These are phyloP conservation scores for Chrysoporthe cubensis DNA, from an alignment of 2,329 filamentous ascomycete genomes.

Conservation along the genomic window DNA sequence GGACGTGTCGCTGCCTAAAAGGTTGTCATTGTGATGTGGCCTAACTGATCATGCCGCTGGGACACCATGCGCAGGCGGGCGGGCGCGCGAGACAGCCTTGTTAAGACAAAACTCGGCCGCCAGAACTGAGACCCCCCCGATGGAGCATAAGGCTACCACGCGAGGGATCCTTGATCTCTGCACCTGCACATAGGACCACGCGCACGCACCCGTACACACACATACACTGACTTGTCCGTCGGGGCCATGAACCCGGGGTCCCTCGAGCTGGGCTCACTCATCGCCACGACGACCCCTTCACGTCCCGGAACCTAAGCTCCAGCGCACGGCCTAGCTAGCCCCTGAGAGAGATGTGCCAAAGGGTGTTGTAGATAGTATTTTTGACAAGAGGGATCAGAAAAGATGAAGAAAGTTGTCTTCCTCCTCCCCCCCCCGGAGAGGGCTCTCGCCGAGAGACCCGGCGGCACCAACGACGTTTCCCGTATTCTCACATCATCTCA, in stretches of 20 bases:
- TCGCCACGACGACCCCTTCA: neutral
- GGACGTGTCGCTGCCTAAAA: neutral
- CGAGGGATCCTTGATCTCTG: neutral
- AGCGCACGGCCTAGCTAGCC: neutral
- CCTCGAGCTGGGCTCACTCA: neutral
- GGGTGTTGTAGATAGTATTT: neutral
- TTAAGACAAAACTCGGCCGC: neutral
- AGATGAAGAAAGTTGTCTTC: neutral
- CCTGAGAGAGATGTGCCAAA: neutral
- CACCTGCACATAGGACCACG: neutral
- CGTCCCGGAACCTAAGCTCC: neutral
- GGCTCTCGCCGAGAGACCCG: neutral
- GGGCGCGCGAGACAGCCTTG: too few relatives aligned
- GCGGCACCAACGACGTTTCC: neutral
- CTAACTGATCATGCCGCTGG: neutral
- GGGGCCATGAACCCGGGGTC: neutral
- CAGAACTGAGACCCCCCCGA: neutral
- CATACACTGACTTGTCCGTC: neutral
- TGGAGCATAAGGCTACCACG: neutral
- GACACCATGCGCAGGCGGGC: neutral
- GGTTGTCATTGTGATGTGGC: neutral
- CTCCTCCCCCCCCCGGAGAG: too few relatives aligned
- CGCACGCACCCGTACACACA: neutral
- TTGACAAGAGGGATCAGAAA: neutral
- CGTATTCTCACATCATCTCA: neutral